Base-by-base conservation (phyloP, 2,329 filamentous ascomycete genomes). In the Fusarium fujikuroi region DNA sequence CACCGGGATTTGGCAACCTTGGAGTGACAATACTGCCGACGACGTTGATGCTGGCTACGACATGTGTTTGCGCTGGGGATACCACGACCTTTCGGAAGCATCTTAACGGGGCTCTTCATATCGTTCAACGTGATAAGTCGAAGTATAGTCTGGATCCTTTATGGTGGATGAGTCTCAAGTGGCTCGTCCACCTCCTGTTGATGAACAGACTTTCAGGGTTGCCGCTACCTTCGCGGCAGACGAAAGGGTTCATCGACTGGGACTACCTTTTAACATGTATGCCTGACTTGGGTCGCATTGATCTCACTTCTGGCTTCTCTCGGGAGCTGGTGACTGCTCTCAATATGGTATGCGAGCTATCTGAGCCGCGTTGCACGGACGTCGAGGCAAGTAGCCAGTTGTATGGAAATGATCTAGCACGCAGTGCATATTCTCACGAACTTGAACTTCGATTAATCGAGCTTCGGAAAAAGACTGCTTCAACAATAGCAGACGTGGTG, bases 41-140 rank as follows among this genome's bases (percentile, higher is more conserved):
- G 4, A 53, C 62, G 3, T 42, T 69, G 7, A 69, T 69, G 56
- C 37, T 69, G 18, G 63, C 66, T 12, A 69, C 63, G 10, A 69
- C 62, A 1, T 69, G 63, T 8, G 54, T 69, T 9, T 69, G 66
- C 23, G 66, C 54, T 0, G 56, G 56, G 6, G 66, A 69, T 18
- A 69, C 63, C 1, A 28, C 23, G 2, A 61, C 63, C 0, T 69
- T 61, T 34, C 49, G 66, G 15, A 60, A 62, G 14, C 62, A 69
- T 10, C 54, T 69, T 0, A 53, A 66, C 3, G 66, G 66, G 2
- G 66, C 66, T 34, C 56, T 69, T 2, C 56, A 61, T 1, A 40
- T 66, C 6, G 21, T 69, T n/a, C 39, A 44, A 4, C 56, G 56
- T 0, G 47, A 57, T 2, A 34, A 39, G 2, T 5, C 18, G 7